A percentile compares a stretch with the other conserved stretches of the same genome.
These are phyloP conservation scores for Yarrowia sp. DNA, from an alignment of 805 yeast genomes.

Conservation along the genomic window DNA sequence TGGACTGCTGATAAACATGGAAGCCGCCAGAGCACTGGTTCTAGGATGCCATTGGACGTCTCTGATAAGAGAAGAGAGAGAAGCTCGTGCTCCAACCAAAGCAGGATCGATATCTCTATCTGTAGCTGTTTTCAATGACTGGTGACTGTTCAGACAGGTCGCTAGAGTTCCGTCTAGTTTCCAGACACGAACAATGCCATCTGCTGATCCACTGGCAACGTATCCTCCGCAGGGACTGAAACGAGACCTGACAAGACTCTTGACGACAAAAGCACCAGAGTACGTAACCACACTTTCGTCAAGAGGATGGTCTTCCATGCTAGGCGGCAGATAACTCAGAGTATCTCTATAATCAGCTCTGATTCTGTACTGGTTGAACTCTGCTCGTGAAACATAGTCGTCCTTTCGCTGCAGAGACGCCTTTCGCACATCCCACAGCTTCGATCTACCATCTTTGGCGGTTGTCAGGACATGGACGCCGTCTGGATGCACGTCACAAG, in stretches of 20 bases:
- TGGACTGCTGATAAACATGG: slow-evolving; percentile 35
- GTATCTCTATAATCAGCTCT: slow-evolving; percentile 28
- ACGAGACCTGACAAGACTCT: slow-evolving; percentile 28
- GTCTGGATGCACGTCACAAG: slow-evolving; percentile 25
- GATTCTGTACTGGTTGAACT: slow-evolving; percentile 3
- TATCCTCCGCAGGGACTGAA: slow-evolving; percentile 36
- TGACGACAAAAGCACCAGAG: slow-evolving; percentile 25
- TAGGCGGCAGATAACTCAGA: slow-evolving; percentile 22
- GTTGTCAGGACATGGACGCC: slow-evolving; percentile 20
- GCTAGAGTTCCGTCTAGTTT: slow-evolving; percentile 31
- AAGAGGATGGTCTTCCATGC: slow-evolving; percentile 30
- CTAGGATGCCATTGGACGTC: slow-evolving; percentile 31
- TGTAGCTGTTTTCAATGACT: slow-evolving; percentile 1
- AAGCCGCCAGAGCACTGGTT: slow-evolving; percentile 13
- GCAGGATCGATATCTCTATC: slow-evolving; percentile 8
- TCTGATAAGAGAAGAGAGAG: slow-evolving; percentile 22
- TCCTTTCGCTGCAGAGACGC: slow-evolving; percentile 2
- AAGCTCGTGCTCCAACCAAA: slow-evolving; percentile 15
- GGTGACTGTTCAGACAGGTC: slow-evolving; percentile 17
- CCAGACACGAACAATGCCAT: slow-evolving; percentile 32
- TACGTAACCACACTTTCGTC: slow-evolving; percentile 35
- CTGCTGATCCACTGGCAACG: slow-evolving; percentile 35
- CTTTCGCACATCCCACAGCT: slow-evolving; percentile 30
- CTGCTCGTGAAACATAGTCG: not conserved
- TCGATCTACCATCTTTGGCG: slow-evolving; percentile 24